These are phyloP conservation scores for Blastomyces percursus DNA, from an alignment of 2,329 filamentous ascomycete species.

Conservation along the genomic window DNA sequence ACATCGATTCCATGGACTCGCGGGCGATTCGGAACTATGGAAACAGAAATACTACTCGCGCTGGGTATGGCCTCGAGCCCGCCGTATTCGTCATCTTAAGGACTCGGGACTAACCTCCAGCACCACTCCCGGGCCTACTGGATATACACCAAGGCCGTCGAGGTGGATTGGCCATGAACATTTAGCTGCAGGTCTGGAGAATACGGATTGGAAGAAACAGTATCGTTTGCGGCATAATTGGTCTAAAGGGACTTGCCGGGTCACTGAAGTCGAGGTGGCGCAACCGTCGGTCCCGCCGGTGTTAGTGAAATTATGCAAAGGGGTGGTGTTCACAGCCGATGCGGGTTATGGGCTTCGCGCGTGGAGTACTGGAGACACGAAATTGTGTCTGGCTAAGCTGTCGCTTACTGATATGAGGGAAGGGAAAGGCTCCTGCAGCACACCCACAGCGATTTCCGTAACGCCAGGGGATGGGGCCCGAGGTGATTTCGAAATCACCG, in stretches of 20 bases:
- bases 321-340: slow-evolving; percentile 69
- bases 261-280: slow-evolving; percentile 62
- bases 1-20: slow-evolving; percentile 58
- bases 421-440: slow-evolving; percentile 49
- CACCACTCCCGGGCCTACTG: slow-evolving; percentile 6
- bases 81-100: slow-evolving; percentile 59
- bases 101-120: slow-evolving; percentile 23
- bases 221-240: slow-evolving; percentile 88
- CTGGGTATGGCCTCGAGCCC: slow-evolving; percentile 72
- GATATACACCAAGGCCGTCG: slow-evolving; percentile 46
- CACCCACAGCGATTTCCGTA: slow-evolving; percentile 44
- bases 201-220: slow-evolving; percentile 73
- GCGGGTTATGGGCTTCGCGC: slow-evolving; percentile 57
- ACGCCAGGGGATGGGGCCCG: slow-evolving; percentile 37
- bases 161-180: slow-evolving; percentile 53
- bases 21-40: slow-evolving; percentile 81
- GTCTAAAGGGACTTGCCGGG: slow-evolving; percentile 67
- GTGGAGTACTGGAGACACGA: slow-evolving; percentile 59
- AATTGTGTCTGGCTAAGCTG: slow-evolving; percentile 46
- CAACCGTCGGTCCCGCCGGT: slow-evolving; percentile 47
- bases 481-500: slow-evolving; percentile 46
- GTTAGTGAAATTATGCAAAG: slow-evolving; percentile 66
- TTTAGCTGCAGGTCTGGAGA: slow-evolving; percentile 39
- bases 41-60: slow-evolving; percentile 76
- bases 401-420: slow-evolving; percentile 17